Conservation (phyloP, 2,329 filamentous ascomycete genomes). For the Pyricularia grisea region DNA sequence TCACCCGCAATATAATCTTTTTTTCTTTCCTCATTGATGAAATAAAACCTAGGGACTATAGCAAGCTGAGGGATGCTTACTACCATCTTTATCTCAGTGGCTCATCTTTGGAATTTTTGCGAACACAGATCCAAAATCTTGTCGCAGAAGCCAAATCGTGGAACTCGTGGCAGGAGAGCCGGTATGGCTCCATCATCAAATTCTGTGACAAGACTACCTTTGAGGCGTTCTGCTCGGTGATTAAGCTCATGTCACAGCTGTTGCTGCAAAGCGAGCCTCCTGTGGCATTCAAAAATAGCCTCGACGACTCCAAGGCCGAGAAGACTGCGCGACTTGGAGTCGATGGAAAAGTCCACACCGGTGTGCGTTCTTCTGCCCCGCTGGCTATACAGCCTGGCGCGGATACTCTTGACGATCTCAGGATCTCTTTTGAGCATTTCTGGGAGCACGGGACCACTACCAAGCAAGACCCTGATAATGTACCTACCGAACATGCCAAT, state of each 20-base stretch:
- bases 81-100: conserved; percentile 40
- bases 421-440: conserved; percentile 18
- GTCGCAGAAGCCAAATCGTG: conserved; percentile 24
- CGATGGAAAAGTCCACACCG: conserved; percentile 13
- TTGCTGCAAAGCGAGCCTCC: background rate
- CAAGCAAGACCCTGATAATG: background rate
- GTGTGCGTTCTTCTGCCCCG: conserved; percentile 28
- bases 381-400: conserved; percentile 17
- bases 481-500: conserved; percentile 19
- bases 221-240: conserved; percentile 17
- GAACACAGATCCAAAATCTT: conserved; percentile 33
- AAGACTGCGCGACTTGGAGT: background rate
- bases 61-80: conserved; percentile 41
- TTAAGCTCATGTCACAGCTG: background rate
- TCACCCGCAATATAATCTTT: conserved; percentile 46
- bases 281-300: conserved; percentile 23
- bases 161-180: conserved; percentile 31
- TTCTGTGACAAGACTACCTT: conserved; percentile 42
- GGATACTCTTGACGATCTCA: conserved; percentile 9
- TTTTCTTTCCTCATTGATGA: conserved; percentile 40
- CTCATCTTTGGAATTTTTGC: conserved; percentile 24
- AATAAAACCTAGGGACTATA: conserved; percentile 11
- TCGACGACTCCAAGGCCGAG: background rate
- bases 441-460: conserved; percentile 24
- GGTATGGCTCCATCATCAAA: conserved; percentile 32